Evolutionary conservation across 331 rosid species (phyloP), one percentile per base, ranked within the genome.

Genomic region (Phaseolus coccineus): DNA sequence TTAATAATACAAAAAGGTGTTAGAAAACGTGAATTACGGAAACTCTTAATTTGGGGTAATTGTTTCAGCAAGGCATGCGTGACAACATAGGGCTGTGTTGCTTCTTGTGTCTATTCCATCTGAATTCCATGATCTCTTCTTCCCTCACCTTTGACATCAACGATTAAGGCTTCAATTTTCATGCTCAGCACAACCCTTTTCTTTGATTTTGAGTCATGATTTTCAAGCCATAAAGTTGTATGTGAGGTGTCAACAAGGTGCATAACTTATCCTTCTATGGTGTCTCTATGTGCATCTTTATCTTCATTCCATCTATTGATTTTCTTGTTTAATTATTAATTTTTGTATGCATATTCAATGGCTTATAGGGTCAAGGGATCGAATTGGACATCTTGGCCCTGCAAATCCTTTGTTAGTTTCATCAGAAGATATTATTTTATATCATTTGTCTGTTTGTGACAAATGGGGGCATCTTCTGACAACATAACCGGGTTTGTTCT

Each of bases 391-490:
- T 84, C 89, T 91, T 83, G 63, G 85, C 77, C 79, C 86, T 80
- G 87, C 79, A 78, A 65, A 73, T 78, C 58, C 62, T 68, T 42
- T 37, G 13, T 64, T 57, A 14, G n/a, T 50, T 53, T 55, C 31
- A n/a, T 0, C 27, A 4, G 14, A 46, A 30, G 13, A 22, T 1
- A 42, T 8, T 11, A 30, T 40, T 22, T 1, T 25, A 30, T 52
- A 6, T 59, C 16, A 46, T 62, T 42, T 16, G 35, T 22, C 12
- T 37, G 71, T 24, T 30, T 16, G 59, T 83, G 71, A 86, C 11
- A 86, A 8, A 94, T 91, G 96, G 97, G 90, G 87, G 62, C 84
- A 2, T 83, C 93, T 5, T 69, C 80, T 6, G 99, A 96, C 78
- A 96, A 96, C 37, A 56, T 89, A 44, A 91, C 85, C 5, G 99